A percentile compares a stretch with the other conserved stretches of the same genome.
These are phyloP conservation scores for Plantago ovata DNA, from an alignment of 257 asterid genomes.

Conservation along the genomic window DNA sequence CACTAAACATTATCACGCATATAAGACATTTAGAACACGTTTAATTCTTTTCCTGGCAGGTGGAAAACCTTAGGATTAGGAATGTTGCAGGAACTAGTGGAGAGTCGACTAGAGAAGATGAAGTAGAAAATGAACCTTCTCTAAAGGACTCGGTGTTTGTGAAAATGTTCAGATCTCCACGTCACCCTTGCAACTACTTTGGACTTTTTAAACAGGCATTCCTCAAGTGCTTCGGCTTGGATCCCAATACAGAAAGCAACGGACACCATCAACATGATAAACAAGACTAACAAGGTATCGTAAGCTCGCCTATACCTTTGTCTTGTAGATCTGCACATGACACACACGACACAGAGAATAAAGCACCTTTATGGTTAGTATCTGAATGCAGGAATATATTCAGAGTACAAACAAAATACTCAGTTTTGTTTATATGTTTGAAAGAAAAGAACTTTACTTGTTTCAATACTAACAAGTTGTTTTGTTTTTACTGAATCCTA, in stretches of 20 bases:
- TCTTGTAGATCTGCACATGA: background rate
- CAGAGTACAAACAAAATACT: no score
- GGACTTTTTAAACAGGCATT: constrained; percentile 47
- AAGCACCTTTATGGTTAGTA: background rate
- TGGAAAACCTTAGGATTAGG: constrained; percentile 24
- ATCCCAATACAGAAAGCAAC: constrained; percentile 29
- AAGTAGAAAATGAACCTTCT: constrained; percentile 20
- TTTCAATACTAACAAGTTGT: no score
- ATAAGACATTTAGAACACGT: background rate
- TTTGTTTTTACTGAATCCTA: no score
- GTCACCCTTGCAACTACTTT: constrained; percentile 60
- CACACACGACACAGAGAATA: background rate
- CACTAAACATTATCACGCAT: no score
- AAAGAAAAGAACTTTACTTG: no score
- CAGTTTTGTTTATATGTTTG: no score
- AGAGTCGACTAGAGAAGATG: constrained; percentile 28
- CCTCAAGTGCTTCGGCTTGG: constrained; percentile 63
- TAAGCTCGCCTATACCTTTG: constrained; percentile 3
- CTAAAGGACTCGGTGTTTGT: constrained; percentile 20
- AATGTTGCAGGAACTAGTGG: constrained; percentile 27
- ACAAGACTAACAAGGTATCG: constrained; percentile 39
- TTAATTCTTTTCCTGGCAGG: constrained; percentile 24
- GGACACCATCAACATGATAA: constrained; percentile 29
- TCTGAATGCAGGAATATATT: no score
- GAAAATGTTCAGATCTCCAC: constrained; percentile 26